These are phyloP conservation scores for Dujonia santamariae DNA, from an alignment of 1,139 yeast species.

Conservation along the genomic window DNA sequence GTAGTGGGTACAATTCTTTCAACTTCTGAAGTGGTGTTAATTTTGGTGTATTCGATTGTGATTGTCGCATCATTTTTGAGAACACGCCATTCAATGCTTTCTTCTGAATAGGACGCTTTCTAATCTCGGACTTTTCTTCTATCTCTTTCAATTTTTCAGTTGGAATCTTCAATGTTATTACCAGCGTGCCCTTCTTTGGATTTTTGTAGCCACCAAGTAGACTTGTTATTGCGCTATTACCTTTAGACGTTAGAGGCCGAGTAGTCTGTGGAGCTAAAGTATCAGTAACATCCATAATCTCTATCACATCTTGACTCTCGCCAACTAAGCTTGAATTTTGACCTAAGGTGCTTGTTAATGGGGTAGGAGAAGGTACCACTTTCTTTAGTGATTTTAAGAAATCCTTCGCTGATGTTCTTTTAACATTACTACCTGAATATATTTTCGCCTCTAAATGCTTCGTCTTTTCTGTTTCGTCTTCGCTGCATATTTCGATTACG, in stretches of 20 bases:
- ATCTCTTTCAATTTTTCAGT: too few relatives aligned
- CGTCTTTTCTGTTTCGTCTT: conserved; percentile 6
- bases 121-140: not conserved
- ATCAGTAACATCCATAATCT: too few relatives aligned
- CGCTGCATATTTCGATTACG: conserved; percentile 1
- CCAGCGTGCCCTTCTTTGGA: too few relatives aligned
- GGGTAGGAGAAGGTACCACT: not conserved
- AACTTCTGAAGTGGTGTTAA: conserved; percentile 21
- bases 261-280: too few relatives aligned
- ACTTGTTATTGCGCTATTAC: too few relatives aligned
- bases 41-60: conserved; percentile 17
- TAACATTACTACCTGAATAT: conserved; percentile 14
- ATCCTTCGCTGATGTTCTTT: conserved; percentile 23
- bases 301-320: too few relatives aligned
- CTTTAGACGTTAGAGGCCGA: too few relatives aligned
- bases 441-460: conserved; percentile 21
- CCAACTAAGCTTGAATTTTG: too few relatives aligned
- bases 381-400: conserved; percentile 11
- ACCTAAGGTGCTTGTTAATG: too few relatives aligned
- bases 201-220: too few relatives aligned
- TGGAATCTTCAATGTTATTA: too few relatives aligned
- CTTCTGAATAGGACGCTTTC: not conserved
- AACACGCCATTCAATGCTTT: conserved; percentile 19
- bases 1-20: conserved; percentile 21
- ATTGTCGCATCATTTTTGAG: conserved; percentile 25